Evolutionary conservation across 495 filamentous ascomycete species (phyloP).

Genomic region (Geopyxis carbonaria): DNA sequence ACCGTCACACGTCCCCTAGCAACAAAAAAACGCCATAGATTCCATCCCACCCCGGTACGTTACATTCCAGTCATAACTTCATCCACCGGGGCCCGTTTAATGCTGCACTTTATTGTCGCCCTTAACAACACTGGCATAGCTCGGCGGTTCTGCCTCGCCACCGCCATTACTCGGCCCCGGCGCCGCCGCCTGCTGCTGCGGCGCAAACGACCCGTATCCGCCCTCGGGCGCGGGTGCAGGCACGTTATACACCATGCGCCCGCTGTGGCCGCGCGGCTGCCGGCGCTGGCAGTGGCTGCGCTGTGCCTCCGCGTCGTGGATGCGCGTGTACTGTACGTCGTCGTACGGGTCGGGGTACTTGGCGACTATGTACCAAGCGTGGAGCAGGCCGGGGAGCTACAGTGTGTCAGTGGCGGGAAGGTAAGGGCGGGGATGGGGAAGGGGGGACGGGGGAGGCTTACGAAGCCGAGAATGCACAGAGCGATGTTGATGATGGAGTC

Average conservation of each 20-base stretch:
- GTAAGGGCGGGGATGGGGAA: not conserved
- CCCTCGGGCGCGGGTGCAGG: constrained; percentile 1
- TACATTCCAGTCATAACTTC: too few relatives aligned
- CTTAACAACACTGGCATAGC: constrained; percentile 69
- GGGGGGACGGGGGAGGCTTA: constrained; percentile 19
- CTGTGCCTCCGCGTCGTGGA: constrained; percentile 36
- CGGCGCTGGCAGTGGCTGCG: constrained; percentile 26
- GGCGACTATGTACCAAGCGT: constrained; percentile 96
- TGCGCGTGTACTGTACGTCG: constrained; percentile 44
- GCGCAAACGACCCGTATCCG: constrained; percentile 29
- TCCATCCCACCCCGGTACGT: too few relatives aligned
- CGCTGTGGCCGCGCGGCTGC: constrained; percentile 24
- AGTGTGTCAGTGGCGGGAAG: not conserved
- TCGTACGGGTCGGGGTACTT: constrained; percentile 59
- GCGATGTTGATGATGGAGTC: constrained; percentile 92
- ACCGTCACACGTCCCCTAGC: too few relatives aligned
- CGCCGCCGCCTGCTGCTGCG: constrained; percentile 17
- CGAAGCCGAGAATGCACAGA: constrained; percentile 71
- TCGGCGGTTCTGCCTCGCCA: constrained; percentile 42
- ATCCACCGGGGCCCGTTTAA: too few relatives aligned
- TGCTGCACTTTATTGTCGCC: constrained; percentile 77
- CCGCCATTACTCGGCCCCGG: constrained; percentile 26
- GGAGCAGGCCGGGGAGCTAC: constrained; percentile 68
- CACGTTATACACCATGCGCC: constrained; percentile 13
- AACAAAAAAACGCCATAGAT: too few relatives aligned